Evolutionary conservation across 495 filamentous ascomycete species (phyloP).

Genomic region (Pseudomonodictys pantanalensis): DNA sequence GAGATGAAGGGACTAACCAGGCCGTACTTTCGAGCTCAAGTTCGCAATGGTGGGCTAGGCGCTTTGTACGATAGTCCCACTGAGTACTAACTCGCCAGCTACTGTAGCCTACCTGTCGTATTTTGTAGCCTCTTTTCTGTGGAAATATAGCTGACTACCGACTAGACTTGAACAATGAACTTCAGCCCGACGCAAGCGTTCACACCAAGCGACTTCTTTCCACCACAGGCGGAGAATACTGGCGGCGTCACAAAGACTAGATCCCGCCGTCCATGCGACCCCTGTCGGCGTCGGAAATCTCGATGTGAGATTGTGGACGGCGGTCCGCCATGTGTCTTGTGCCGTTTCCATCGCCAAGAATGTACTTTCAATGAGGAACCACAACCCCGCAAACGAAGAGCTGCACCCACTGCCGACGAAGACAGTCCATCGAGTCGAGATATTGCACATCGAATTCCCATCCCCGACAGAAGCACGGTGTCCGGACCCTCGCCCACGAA

Average conservation of each 20-base stretch:
- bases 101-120: no score
- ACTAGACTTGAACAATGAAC: constrained; percentile 22
- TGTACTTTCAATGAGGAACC: constrained; percentile 35
- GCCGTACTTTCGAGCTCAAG: not conserved
- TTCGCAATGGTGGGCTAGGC: no score
- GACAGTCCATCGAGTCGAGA: constrained; percentile 5
- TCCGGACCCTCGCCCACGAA: not conserved
- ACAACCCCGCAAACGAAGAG: constrained; percentile 30
- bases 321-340: constrained; percentile 32
- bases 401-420: constrained; percentile 23
- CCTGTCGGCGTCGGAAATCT: constrained; percentile 32
- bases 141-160: no score
- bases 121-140: no score
- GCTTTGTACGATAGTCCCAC: no score
- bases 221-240: constrained; percentile 2
- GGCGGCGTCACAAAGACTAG: constrained; percentile 12
- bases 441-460: not conserved
- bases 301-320: constrained; percentile 34
- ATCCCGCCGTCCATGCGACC: constrained; percentile 32
- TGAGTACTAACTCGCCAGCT: not conserved
- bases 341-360: constrained; percentile 34
- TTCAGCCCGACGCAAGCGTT: constrained; percentile 18
- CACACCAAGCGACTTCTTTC: constrained; percentile 22
- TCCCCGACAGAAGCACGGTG: not conserved
- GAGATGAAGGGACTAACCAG: no score